phyloP scores from a whole-genome alignment of 768 basidiomycete species.

The Mycena venus region DNA sequence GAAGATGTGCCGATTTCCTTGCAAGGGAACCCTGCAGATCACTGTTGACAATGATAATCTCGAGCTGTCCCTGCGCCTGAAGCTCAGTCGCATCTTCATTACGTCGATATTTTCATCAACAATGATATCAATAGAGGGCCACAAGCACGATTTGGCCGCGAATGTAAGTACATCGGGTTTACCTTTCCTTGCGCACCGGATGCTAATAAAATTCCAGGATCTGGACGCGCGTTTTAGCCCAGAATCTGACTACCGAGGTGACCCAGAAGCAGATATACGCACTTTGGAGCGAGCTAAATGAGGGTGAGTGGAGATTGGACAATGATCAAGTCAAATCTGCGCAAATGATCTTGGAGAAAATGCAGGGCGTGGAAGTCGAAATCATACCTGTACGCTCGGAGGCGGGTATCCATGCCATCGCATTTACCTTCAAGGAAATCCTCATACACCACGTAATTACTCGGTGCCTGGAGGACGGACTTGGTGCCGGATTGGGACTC shows the following conservation, averaged over 20 bases:
- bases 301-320: not conserved
- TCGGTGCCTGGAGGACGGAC: too few relatives aligned
- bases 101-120: not conserved
- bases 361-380: not conserved
- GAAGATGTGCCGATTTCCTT: too few relatives aligned
- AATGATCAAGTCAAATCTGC: slow-evolving; percentile 7
- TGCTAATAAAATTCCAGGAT: not conserved
- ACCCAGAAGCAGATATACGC: slow-evolving; percentile 6
- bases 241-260: not conserved
- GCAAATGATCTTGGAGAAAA: not conserved
- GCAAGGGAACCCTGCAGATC: too few relatives aligned
- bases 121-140: not conserved
- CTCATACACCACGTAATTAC: too few relatives aligned
- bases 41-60: too few relatives aligned
- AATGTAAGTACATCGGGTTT: not conserved
- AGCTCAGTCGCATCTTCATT: not conserved
- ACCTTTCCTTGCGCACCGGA: too few relatives aligned
- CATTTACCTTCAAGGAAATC: not conserved
- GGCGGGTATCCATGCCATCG: not conserved
- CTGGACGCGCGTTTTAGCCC: not conserved
- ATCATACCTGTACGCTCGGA: not conserved
- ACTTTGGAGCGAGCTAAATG: too few relatives aligned
- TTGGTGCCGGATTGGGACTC: too few relatives aligned
- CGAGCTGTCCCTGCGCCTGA: too few relatives aligned
- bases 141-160: not conserved